Base-by-base conservation (phyloP, 768 basidiomycete genomes). In the Clavulina sp. region DNA sequence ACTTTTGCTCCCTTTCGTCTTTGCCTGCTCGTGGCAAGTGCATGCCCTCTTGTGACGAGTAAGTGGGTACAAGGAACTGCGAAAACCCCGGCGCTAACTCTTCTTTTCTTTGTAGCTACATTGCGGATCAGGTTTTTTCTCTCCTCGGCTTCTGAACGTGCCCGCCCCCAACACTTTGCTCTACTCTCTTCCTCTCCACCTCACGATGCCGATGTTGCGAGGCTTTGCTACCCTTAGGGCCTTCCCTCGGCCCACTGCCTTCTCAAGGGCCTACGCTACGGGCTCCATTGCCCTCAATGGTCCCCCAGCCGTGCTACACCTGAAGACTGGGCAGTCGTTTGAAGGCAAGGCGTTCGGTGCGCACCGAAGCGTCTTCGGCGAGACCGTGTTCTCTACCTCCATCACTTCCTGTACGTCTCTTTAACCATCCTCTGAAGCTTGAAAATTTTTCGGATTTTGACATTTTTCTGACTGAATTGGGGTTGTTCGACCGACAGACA, bases 351-450 rank as follows among this genome's bases (percentile, higher is more conserved):
- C 83, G 3, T 99, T 99, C 64, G 95, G 95, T 57, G 80, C 84
- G 24, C 78, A 80, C 41, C 79, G 72, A 60, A 89, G 85, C 61
- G 77, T 80, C 50, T 97, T 76, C 68, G 95, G 95, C 50, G 95
- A 99, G 72, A 95, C 93, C 1, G 95, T 99, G 28, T 99, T 99
- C 67, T 93, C 89, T 13, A 99, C 95, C 30, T 92, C 89, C 40
- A 99, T 99, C 64, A 99, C 95, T 1, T 95, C 91, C 36, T 99
- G 91, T 89, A 56, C 59, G 84, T 71, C 5, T 3, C 49, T 16
- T 44, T 5, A 19, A 52, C 28, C 23, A 3, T n/a, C 13, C 0
- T 56, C 2, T 28, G 6, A 7, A 23, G 36, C 33, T 0, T 18
- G 0, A 40, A 50, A 52, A 18, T 5, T 47, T 13, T 40, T 66